A percentile compares a stretch with the other conserved stretches of the same genome.
Evolutionary conservation across 1,284 basidiomycete species (phyloP).

Genomic region (Trichosporon inkin): DNA sequence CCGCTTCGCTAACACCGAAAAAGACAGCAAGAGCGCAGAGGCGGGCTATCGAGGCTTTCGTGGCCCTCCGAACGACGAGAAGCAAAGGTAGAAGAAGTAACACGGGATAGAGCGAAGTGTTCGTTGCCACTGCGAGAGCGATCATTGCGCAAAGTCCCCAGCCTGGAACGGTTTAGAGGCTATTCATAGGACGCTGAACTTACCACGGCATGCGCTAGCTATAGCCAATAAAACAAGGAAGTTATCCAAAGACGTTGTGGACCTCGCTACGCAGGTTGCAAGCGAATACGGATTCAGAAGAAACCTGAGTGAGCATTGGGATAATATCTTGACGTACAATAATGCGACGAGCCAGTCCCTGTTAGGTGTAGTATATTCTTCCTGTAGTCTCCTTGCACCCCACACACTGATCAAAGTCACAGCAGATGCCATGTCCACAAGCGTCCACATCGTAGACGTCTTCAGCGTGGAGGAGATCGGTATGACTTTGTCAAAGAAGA

Average conservation of each 20-base stretch:
- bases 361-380: no score
- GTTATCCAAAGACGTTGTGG: constrained; percentile 76
- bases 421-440: constrained; percentile 63
- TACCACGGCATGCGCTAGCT: constrained; percentile 68
- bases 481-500: constrained; percentile 63
- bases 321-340: not conserved
- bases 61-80: constrained; percentile 43
- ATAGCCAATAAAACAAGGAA: constrained; percentile 63
- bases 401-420: constrained; percentile 54
- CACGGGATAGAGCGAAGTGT: constrained; percentile 66
- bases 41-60: not conserved
- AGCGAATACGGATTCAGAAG: constrained; percentile 84
- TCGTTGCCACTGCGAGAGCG: constrained; percentile 63
- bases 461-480: constrained; percentile 55
- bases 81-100: constrained; percentile 65
- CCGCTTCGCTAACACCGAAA: constrained; percentile 11
- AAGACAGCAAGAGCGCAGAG: constrained; percentile 16
- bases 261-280: constrained; percentile 70
- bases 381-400: not conserved
- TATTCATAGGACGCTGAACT: constrained; percentile 18
- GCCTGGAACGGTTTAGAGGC: constrained; percentile 51
- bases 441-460: constrained; percentile 65
- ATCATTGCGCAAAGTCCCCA: constrained; percentile 58
- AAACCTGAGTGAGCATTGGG: constrained; percentile 56
- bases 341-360: no score